These are phyloP conservation scores for Chalara sp. DNA, from an alignment of 2,329 filamentous ascomycete genomes.

Conservation along the genomic window DNA sequence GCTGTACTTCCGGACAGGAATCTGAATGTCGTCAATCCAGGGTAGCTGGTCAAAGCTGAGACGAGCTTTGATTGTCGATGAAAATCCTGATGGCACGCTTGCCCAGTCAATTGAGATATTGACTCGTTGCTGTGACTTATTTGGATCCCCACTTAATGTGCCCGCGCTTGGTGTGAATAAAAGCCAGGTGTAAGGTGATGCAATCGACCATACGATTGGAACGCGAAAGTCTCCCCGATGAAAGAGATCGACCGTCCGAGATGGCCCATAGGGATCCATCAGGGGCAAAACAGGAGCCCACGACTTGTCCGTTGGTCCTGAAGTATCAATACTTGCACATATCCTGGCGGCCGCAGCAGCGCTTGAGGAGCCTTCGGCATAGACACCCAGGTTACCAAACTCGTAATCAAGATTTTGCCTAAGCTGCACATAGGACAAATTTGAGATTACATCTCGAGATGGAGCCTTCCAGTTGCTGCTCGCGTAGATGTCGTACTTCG, in stretches of 20 bases:
- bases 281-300: background rate
- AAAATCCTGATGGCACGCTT: background rate
- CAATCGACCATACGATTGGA: constrained; percentile 38
- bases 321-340: too few species aligned
- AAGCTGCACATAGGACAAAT: constrained; percentile 50
- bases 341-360: background rate
- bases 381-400: background rate
- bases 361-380: background rate
- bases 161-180: background rate
- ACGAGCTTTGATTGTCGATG: too few species aligned
- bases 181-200: constrained; percentile 28
- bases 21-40: too few species aligned
- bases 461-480: constrained; percentile 52
- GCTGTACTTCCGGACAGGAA: too few species aligned
- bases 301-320: background rate
- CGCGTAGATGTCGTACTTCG: constrained; percentile 38
- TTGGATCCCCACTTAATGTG: background rate
- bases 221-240: constrained; percentile 30
- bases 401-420: constrained; percentile 35
- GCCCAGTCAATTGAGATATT: background rate
- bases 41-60: too few species aligned
- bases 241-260: background rate
- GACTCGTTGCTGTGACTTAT: background rate
- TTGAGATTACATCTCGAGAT: constrained; percentile 58
- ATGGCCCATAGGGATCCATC: background rate